Evolutionary conservation across 2,329 filamentous ascomycete genomes (phyloP).

Genomic region (Pseudogymnoascus sp.): DNA sequence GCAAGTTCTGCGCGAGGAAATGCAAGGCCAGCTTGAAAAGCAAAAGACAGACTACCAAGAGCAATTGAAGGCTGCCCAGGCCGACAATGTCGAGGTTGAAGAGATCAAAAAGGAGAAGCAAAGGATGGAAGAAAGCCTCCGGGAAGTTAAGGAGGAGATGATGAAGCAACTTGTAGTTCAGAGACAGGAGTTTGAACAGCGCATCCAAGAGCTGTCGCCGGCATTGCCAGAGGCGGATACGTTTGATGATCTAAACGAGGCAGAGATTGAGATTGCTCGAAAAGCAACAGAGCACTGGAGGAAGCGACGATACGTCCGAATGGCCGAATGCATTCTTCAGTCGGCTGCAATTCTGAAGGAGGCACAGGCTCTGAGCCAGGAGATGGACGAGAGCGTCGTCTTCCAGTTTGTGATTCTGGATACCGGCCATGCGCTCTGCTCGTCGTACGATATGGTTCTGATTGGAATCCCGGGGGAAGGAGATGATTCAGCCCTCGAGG

Average conservation of each 20-base stretch:
- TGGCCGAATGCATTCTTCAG: constrained; percentile 87
- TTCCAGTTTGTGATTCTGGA: constrained; percentile 95
- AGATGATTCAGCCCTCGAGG: constrained; percentile 70
- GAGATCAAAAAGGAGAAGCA: constrained; percentile 76
- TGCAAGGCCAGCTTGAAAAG: constrained; percentile 74
- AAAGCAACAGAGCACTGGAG: constrained; percentile 67
- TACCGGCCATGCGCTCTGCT: constrained; percentile 77
- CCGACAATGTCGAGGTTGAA: constrained; percentile 68
- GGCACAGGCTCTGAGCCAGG: constrained; percentile 95
- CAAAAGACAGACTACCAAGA: constrained; percentile 78
- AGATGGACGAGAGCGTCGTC: constrained; percentile 83
- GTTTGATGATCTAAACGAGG: constrained; percentile 50
- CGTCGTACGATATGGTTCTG: constrained; percentile 92
- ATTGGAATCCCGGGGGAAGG: constrained; percentile 85
- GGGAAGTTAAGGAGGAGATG: constrained; percentile 77
- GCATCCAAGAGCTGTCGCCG: constrained; percentile 68
- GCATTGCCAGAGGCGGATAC: constrained; percentile 26
- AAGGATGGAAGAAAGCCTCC: constrained; percentile 75
- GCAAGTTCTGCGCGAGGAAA: constrained; percentile 66
- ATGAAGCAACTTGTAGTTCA: constrained; percentile 77
- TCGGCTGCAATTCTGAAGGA: constrained; percentile 85
- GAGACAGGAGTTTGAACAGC: constrained; percentile 74
- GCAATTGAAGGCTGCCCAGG: constrained; percentile 67
- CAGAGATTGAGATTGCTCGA: constrained; percentile 63
- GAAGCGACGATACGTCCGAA: constrained; percentile 77